Evolutionary conservation across 148 eudicot genomes (phyloP).

Genomic region (Diospyros lotus): DNA sequence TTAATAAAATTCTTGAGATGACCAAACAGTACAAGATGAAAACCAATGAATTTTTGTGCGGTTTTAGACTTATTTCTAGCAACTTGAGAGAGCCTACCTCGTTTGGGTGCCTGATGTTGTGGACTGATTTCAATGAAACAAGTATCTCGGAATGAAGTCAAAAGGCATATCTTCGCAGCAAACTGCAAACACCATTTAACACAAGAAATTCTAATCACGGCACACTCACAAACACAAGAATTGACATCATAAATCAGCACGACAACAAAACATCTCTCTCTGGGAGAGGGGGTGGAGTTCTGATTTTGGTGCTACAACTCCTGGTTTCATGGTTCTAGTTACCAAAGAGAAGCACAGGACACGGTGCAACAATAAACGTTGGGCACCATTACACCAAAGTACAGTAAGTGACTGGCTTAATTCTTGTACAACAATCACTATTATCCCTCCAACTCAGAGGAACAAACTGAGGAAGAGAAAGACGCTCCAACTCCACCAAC

Average conservation of each 20-base stretch:
- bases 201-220: conserved; percentile 1
- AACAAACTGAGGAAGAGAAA: background rate
- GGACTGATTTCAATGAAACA: conserved; percentile 84
- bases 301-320: background rate
- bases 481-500: background rate
- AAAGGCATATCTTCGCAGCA: conserved; percentile 87
- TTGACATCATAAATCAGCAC: background rate
- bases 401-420: background rate
- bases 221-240: background rate
- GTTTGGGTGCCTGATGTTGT: conserved; percentile 50
- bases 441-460: background rate
- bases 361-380: background rate
- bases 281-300: background rate
- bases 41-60: background rate
- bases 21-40: background rate
- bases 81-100: conserved; percentile 38
- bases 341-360: background rate
- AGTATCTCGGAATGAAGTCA: conserved; percentile 90
- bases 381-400: background rate
- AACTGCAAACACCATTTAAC: conserved; percentile 43
- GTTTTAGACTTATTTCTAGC: no score
- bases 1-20: background rate
- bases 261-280: background rate
- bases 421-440: background rate
- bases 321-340: background rate